These are phyloP conservation scores for Chytridiales sp. DNA, from an alignment of 371 early-diverging fungal genomes.

Conservation along the genomic window DNA sequence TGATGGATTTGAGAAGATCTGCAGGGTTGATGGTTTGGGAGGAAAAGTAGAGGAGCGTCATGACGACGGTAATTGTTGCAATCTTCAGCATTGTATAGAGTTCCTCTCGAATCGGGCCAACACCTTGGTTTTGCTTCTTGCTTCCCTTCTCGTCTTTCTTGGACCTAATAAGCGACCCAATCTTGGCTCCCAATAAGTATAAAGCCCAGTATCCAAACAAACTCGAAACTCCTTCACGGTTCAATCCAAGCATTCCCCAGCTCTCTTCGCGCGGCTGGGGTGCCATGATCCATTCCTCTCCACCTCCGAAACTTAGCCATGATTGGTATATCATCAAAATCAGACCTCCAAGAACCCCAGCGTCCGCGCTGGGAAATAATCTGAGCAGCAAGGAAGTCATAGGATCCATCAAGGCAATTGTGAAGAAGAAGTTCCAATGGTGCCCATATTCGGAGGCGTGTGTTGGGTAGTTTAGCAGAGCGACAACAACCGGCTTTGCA, in stretches of 20 bases:
- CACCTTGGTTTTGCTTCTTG: too few relatives aligned
- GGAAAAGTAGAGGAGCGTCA: too few relatives aligned
- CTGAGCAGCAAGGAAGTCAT: conserved; percentile 32
- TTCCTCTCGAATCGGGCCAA: too few relatives aligned
- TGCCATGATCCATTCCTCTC: too few relatives aligned
- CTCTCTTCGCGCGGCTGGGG: conserved; percentile 71
- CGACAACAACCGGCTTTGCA: conserved; percentile 53
- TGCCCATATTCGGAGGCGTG: conserved; percentile 93
- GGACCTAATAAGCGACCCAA: conserved; percentile 34
- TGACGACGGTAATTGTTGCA: too few relatives aligned
- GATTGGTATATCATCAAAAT: conserved; percentile 42
- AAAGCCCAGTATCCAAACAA: conserved; percentile 77
- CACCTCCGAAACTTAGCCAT: conserved; percentile 40
- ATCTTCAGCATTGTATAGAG: too few relatives aligned
- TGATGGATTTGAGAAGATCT: too few relatives aligned
- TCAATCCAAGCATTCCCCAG: conserved; percentile 70
- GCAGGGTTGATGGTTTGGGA: too few relatives aligned
- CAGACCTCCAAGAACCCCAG: conserved; percentile 52
- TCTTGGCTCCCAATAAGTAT: conserved; percentile 50
- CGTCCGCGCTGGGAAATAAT: conserved; percentile 50
- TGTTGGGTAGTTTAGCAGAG: background rate
- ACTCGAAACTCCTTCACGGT: conserved; percentile 88
- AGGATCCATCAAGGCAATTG: conserved; percentile 80
- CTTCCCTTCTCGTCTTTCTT: too few relatives aligned
- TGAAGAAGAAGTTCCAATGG: conserved; percentile 98